Evolutionary conservation across 257 asterid genomes (phyloP).

Genomic region (Solanum chiquidenum): DNA sequence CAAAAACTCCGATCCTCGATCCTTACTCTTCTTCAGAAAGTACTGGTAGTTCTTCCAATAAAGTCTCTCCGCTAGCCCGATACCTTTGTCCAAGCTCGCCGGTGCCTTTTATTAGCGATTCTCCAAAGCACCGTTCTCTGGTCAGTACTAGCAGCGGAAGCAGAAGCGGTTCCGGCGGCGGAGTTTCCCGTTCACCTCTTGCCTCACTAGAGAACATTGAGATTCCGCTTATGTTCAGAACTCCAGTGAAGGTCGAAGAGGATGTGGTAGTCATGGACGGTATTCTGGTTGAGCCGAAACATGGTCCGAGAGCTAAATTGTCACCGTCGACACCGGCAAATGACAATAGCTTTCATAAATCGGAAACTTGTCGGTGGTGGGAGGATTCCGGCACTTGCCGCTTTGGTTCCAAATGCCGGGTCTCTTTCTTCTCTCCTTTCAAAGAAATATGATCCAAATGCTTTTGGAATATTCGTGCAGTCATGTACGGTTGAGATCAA

Average conservation of each 20-base stretch:
- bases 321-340: constrained; percentile 14
- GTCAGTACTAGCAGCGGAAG: not conserved
- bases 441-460: constrained; percentile 5
- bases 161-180: not conserved
- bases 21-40: constrained; percentile 46
- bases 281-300: constrained; percentile 35
- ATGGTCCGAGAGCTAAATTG: constrained; percentile 12
- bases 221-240: constrained; percentile 10
- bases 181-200: constrained; percentile 4
- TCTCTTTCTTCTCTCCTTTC: constrained; percentile 10
- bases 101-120: not conserved
- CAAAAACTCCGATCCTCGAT: constrained; percentile 22
- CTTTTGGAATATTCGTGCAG: not conserved
- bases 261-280: constrained; percentile 82
- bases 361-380: constrained; percentile 34
- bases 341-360: constrained; percentile 19
- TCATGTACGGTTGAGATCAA: constrained; percentile 8
- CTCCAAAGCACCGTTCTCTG: not conserved
- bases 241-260: constrained; percentile 61
- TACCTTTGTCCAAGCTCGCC: not conserved
- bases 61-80: constrained; percentile 18
- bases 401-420: constrained; percentile 54
- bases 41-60: constrained; percentile 23
- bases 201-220: constrained; percentile 16
- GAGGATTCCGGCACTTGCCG: constrained; percentile 32